A percentile compares a stretch with the other conserved stretches of the same genome.
These are phyloP conservation scores for Dothistroma septosporum DNA, from an alignment of 2,329 filamentous ascomycete species.

Conservation along the genomic window DNA sequence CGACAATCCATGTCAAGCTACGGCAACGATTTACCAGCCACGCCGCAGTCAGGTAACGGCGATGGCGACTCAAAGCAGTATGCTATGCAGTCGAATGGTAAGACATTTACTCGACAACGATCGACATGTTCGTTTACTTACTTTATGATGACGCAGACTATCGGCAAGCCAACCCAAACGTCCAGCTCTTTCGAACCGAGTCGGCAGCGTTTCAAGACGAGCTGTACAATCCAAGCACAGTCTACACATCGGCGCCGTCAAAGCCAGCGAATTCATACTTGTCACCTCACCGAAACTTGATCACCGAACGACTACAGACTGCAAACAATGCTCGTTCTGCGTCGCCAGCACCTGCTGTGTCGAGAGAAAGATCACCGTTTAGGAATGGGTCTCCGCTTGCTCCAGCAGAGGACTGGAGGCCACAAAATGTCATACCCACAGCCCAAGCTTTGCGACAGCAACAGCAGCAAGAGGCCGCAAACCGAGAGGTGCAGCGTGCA, in stretches of 20 bases:
- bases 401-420: slow-evolving; percentile 44
- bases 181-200: slow-evolving; percentile 68
- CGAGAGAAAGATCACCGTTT: slow-evolving; percentile 76
- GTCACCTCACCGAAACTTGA: slow-evolving; percentile 56
- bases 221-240: slow-evolving; percentile 69
- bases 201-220: slow-evolving; percentile 82
- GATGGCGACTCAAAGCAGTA: slow-evolving; percentile 53
- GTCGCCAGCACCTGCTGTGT: slow-evolving; percentile 50
- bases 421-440: slow-evolving; percentile 48
- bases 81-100: slow-evolving; percentile 51
- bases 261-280: slow-evolving; percentile 57
- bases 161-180: slow-evolving; percentile 57
- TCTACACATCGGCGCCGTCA: slow-evolving; percentile 55
- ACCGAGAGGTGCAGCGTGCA: slow-evolving; percentile 36
- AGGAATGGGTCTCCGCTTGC: slow-evolving; percentile 56
- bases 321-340: slow-evolving; percentile 66
- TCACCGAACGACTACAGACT: slow-evolving; percentile 71
- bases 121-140: slow-evolving; percentile 58
- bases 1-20: slow-evolving; percentile 57
- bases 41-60: slow-evolving; percentile 50
- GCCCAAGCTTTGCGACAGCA: slow-evolving; percentile 60
- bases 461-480: slow-evolving; percentile 58
- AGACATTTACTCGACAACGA: background rate
- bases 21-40: slow-evolving; percentile 59
- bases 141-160: slow-evolving; percentile 55